Evolutionary conservation across 805 yeast species (phyloP).

Genomic region (Candida loeiensis): DNA sequence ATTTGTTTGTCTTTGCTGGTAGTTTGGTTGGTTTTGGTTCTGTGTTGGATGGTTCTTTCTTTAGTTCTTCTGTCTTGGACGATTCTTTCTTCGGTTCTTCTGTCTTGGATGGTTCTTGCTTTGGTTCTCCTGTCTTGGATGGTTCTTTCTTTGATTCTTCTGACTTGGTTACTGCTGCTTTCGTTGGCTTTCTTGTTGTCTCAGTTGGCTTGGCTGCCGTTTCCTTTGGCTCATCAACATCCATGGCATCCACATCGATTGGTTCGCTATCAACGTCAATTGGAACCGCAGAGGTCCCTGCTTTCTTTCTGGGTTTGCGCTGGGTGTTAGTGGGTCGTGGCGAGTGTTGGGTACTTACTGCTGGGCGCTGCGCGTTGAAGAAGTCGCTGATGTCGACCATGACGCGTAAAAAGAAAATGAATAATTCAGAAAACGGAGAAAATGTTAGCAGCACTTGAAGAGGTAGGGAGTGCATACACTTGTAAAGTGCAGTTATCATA

Average conservation of each 20-base stretch:
- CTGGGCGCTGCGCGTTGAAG: constrained; percentile 7
- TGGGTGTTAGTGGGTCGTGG: constrained; percentile 4
- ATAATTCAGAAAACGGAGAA: background rate
- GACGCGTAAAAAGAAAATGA: constrained; percentile 1
- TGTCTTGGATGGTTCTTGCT: background rate
- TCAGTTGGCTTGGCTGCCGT: background rate
- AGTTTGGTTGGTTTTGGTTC: constrained; percentile 1
- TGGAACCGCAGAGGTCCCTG: background rate
- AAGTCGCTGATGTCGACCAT: constrained; percentile 12
- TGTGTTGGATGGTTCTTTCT: background rate
- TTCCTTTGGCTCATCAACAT: background rate
- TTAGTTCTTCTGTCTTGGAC: background rate
- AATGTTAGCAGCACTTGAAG: background rate
- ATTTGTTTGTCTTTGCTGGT: constrained; percentile 3
- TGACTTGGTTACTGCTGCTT: background rate
- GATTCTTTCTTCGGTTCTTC: background rate
- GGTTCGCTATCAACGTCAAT: background rate
- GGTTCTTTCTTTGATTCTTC: constrained; percentile 4
- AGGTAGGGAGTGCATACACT: too few species aligned
- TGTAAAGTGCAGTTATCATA: background rate
- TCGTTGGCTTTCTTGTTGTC: background rate
- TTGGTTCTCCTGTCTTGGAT: background rate
- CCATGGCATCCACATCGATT: background rate
- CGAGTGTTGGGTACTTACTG: constrained; percentile 1
- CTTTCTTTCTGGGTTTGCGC: background rate